phyloP scores from a whole-genome alignment of 441 rosid species.

The Jatropha multifida region DNA sequence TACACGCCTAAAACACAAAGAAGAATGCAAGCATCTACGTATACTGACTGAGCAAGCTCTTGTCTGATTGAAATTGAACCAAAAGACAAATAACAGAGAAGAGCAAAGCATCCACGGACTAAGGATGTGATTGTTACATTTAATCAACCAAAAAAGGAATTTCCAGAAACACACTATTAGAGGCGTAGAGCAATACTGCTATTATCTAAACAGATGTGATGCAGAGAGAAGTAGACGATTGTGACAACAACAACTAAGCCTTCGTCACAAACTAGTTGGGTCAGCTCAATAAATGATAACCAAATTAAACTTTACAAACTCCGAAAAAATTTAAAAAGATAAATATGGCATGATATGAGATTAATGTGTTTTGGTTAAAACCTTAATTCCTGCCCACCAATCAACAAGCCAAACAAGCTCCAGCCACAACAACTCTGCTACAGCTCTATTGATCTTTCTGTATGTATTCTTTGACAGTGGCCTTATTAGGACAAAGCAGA shows the following conservation, averaged over 20 bases:
- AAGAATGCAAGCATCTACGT: not conserved
- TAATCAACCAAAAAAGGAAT: not conserved
- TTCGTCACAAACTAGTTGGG: no score
- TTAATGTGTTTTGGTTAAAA: constrained; percentile 1
- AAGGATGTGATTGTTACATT: constrained; percentile 4
- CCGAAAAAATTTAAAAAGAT: not conserved
- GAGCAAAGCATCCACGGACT: not conserved
- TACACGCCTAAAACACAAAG: not conserved
- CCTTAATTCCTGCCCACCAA: constrained; percentile 87
- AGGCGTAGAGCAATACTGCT: not conserved
- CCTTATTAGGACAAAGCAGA: constrained; percentile 47
- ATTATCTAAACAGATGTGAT: not conserved
- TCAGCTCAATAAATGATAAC: not conserved
- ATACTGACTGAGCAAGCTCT: not conserved
- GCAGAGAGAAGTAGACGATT: not conserved
- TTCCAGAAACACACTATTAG: not conserved
- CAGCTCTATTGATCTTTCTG: constrained; percentile 53
- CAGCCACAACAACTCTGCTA: constrained; percentile 64
- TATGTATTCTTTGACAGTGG: constrained; percentile 62
- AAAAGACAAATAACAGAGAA: not conserved
- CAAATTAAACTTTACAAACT: not conserved
- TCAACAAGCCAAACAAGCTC: constrained; percentile 77
- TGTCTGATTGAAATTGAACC: not conserved
- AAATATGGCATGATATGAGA: not conserved
- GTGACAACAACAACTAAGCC: no score